Evolutionary conservation across 305 asterid species (phyloP), one percentile per base, ranked within the genome.

Genomic region (Rubia tinctorum): DNA sequence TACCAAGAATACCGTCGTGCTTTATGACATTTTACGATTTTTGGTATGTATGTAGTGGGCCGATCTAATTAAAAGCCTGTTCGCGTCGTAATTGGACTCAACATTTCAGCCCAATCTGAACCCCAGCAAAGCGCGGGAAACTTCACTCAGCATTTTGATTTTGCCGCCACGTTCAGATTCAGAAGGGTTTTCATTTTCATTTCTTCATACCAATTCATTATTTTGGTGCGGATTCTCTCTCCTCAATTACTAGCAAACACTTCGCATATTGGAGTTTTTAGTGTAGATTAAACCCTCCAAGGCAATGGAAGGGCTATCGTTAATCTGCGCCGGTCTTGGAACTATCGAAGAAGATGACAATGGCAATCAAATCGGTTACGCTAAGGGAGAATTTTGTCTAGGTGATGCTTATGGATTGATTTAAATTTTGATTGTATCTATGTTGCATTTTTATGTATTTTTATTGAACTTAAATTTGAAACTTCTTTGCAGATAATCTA

Each of bases 321-420:
- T 72, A 72, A 86, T 92, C 63, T 95, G 98, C 73, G 88, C 88
- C 34, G 98, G 99, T 71, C 81, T 95, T 34, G 99, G 98, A 40
- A 42, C 45, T 22, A 47, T 83, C 6, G 91, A 85, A 49, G 98
- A 92, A 68, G 97, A 91, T 76, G 98, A 86, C 15, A 25, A 84
- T 45, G 93, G 86, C 65, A 89, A 85, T 71, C 86, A 78, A 74
- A 80, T 85, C 69, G 91, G 91, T 69, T 95, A 95, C 68, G 73
- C 80, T 11, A 84, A 78, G 80, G 97, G 93, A 60, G 88, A 85
- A 68, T 81, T 81, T 55, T 92, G 97, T 66, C 84, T 86, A 79
- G 99, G 98, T 89, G 73, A 8, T 71, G 18, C 22, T 65, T 30
- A n/a, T 27, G 25, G 14, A 62, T 18, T 37, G 25, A 5, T 20